Percentiles rank a stretch among this genome's conserved stretches.
phyloP scores from a whole-genome alignment of 495 filamentous ascomycete genomes.

The Hapsidospora chrysogenum region DNA sequence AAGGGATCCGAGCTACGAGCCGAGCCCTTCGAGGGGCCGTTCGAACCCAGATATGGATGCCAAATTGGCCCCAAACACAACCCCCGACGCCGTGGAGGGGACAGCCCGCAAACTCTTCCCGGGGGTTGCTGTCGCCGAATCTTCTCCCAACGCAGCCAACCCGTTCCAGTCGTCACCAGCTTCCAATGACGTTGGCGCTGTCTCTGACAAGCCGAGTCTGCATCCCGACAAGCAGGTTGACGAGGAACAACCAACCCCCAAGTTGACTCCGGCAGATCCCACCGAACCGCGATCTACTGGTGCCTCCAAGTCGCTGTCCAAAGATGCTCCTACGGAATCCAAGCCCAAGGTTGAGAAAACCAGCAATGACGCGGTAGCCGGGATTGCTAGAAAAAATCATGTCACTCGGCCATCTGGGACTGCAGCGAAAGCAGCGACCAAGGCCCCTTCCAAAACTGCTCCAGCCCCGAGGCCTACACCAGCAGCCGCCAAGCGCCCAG shows the following conservation, averaged over 20 bases:
- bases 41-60: constrained; percentile 18
- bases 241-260: constrained; percentile 12
- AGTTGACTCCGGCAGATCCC: constrained; percentile 10
- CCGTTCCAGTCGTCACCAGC: too few species aligned
- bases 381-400: constrained; percentile 15
- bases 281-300: background rate
- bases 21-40: constrained; percentile 18
- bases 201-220: constrained; percentile 7
- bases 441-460: background rate
- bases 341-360: constrained; percentile 6
- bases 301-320: background rate
- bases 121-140: constrained; percentile 6
- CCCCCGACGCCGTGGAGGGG: background rate
- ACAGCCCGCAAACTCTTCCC: constrained; percentile 4
- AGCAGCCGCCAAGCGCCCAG: constrained; percentile 13
- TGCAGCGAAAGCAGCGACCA: background rate
- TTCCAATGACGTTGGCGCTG: too few species aligned
- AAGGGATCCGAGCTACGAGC: constrained; percentile 24
- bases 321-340: background rate
- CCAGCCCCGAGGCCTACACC: constrained; percentile 8
- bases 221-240: constrained; percentile 16
- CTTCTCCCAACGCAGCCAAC: too few species aligned
- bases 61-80: constrained; percentile 11
- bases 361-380: constrained; percentile 6
- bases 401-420: constrained; percentile 1